Base-by-base conservation (phyloP, 2,329 filamentous ascomycete species). In the Chaetomium strumarium region DNA sequence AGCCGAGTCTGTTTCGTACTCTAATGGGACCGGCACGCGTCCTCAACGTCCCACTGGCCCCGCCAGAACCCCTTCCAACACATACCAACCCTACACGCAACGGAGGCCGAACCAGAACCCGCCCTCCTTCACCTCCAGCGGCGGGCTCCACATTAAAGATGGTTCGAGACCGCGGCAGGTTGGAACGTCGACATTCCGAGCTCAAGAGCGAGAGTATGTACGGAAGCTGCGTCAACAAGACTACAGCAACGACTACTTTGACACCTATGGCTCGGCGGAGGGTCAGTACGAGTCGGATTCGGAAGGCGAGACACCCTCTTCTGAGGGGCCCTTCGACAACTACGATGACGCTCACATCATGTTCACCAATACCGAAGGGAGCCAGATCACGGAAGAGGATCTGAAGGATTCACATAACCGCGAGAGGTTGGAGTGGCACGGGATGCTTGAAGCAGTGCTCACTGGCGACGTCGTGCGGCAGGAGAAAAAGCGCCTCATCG, bases 381-480 rank as follows among this genome's bases (percentile, higher is more conserved):
- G 90, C 59, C 88, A 93, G 63, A 91, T 91, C 1, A 93, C 89
- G 3, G 78, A 89, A 20, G 93, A 97, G 64, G 93, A 99, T 67
- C 71, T 97, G 48, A 86, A 88, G 68, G 88, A 96, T 62, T 88
- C 90, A 1, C 83, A 85, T 58, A 96, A 91, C 65, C 80, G 91
- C 56, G 93, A 97, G 69, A 79, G 92, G 41, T 75, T 99, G 20
- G 93, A 99, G 70, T 99, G 93, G 93, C 91, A 99, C 70, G 90
- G 90, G 3, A 99, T 99, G 93, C 74, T 99, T 52, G 89, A 92
- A 55, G 95, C 92, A 13, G 93, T 99, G 4, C 74, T 99, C 60
- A 96, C 91, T 1, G 93, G 93, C 59, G 93, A 99, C 68, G 93
- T 99, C 9, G 92, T 99, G 53, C 89, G 90, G 63, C 93, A 99